Conservation (phyloP, 805 yeast species). For the Candida jianshihensis region DNA sequence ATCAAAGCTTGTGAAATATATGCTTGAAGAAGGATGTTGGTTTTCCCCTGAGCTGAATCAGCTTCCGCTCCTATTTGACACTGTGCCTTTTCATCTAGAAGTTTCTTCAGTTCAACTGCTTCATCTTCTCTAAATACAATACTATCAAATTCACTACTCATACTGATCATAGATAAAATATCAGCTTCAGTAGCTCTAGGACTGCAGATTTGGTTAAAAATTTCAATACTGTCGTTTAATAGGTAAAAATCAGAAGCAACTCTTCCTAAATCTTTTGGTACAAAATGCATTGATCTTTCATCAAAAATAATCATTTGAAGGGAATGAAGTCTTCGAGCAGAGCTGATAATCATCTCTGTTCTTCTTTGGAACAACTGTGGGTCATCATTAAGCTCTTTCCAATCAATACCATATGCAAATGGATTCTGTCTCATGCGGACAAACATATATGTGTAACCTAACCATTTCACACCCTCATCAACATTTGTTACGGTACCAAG, state of each 20-base stretch:
- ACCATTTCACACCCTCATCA: conserved; percentile 93
- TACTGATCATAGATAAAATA: conserved; percentile 77
- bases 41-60: conserved; percentile 76
- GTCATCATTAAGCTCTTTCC: conserved; percentile 80
- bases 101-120: conserved; percentile 55
- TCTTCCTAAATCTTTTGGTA: conserved; percentile 86
- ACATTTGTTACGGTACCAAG: conserved; percentile 92
- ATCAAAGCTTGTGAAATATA: conserved; percentile 71
- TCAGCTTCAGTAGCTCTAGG: conserved; percentile 91
- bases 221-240: conserved; percentile 76
- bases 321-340: conserved; percentile 78
- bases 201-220: conserved; percentile 77
- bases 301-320: conserved; percentile 93
- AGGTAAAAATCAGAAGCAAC: conserved; percentile 92
- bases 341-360: conserved; percentile 64
- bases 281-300: conserved; percentile 71
- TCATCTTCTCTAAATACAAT: conserved; percentile 89
- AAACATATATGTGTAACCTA: conserved; percentile 93
- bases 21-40: conserved; percentile 82
- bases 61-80: conserved; percentile 79
- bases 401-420: conserved; percentile 81
- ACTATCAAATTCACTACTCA: conserved; percentile 91
- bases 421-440: conserved; percentile 96
- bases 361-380: conserved; percentile 71
- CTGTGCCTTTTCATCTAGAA: conserved; percentile 54